These are phyloP conservation scores for Smallanthus sonchifolius DNA, from an alignment of 129 eudicot species.

Conservation along the genomic window DNA sequence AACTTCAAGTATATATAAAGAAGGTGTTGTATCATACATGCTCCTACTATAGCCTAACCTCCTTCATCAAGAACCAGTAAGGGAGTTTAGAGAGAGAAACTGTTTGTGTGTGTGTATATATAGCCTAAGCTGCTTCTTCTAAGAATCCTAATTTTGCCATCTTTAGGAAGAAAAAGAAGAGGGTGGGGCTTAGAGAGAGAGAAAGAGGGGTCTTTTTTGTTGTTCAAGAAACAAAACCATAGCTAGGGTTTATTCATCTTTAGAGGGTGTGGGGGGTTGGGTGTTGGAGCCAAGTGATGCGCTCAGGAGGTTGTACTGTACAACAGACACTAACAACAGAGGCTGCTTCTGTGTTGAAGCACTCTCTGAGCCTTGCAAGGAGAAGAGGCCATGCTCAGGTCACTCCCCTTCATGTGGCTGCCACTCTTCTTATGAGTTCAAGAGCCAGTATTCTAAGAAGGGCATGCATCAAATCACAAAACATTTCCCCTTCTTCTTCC, in stretches of 20 bases:
- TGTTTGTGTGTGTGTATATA: background rate
- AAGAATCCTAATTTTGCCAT: constrained; percentile 10
- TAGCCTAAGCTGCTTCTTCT: background rate
- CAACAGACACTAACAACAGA: constrained; percentile 97
- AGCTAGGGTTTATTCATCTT: constrained; percentile 25
- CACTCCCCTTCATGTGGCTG: constrained; percentile 97
- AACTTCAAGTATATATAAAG: constrained; percentile 44
- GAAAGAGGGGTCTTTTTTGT: background rate
- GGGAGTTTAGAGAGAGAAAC: background rate
- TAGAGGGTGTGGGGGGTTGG: constrained; percentile 61
- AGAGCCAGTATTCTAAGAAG: constrained; percentile 53
- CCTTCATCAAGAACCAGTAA: constrained; percentile 7
- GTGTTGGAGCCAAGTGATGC: constrained; percentile 68
- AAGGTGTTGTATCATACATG: constrained; percentile 28
- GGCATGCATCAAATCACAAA: constrained; percentile 78
- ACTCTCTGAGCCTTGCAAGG: constrained; percentile 77
- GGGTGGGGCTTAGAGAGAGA: constrained; percentile 9
- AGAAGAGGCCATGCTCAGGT: constrained; percentile 97
- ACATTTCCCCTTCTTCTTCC: constrained; percentile 12
- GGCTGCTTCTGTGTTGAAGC: constrained; percentile 96
- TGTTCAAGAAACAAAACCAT: constrained; percentile 14
- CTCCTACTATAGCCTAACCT: constrained; percentile 32
- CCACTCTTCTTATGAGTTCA: constrained; percentile 60
- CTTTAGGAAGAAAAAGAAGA: background rate
- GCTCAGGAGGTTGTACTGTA: constrained; percentile 79